These are phyloP conservation scores for Thelonectria rubi DNA, from an alignment of 2,329 filamentous ascomycete species.

Conservation along the genomic window DNA sequence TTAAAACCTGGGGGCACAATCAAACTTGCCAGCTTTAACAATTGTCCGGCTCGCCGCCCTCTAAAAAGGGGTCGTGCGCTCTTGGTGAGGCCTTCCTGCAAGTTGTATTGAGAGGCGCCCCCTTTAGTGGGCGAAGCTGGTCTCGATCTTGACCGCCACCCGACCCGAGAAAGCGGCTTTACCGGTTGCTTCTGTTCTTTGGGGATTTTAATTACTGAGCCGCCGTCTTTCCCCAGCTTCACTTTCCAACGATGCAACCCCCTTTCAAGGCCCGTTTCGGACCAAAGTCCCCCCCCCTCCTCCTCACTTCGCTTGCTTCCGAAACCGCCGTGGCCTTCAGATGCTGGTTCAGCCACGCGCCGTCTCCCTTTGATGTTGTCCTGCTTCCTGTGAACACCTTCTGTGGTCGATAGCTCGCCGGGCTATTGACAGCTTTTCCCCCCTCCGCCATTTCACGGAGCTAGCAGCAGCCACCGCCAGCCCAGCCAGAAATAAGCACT, in stretches of 20 bases:
- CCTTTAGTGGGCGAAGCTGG: conserved; percentile 1
- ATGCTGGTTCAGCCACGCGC: neutral
- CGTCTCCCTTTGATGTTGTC: too few species aligned
- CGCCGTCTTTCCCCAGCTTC: neutral
- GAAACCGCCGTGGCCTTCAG: neutral
- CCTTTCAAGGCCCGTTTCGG: neutral
- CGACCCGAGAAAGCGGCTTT: neutral
- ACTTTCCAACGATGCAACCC: neutral
- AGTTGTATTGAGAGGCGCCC: neutral
- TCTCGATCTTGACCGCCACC: neutral
- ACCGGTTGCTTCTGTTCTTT: too few species aligned
- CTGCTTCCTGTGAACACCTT: too few species aligned
- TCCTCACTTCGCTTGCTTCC: neutral
- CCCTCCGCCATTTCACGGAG: neutral
- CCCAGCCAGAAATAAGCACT: neutral
- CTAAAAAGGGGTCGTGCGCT: too few species aligned
- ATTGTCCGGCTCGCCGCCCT: too few species aligned
- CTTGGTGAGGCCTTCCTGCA: neutral
- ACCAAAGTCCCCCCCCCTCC: neutral
- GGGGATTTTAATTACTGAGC: too few species aligned
- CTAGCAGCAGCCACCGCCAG: neutral
- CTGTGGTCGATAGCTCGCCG: too few species aligned
- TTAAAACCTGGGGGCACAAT: neutral
- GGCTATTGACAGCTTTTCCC: neutral
- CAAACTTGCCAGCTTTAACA: neutral